phyloP scores from a whole-genome alignment of 306 rosid species.

The Cyclanthera cordifolia region DNA sequence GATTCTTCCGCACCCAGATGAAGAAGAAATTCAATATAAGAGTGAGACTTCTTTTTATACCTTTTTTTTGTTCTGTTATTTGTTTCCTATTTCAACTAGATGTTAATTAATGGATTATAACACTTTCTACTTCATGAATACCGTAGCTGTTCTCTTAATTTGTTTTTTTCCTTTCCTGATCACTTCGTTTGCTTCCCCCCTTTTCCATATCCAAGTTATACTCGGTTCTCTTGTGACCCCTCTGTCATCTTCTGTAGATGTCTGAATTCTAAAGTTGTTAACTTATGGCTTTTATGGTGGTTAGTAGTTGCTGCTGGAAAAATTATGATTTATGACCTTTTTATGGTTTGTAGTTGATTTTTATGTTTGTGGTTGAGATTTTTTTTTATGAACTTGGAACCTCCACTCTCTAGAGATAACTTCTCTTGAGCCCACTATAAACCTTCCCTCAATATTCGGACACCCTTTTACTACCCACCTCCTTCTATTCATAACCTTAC shows the following conservation, averaged over 20 bases:
- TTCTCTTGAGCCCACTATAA: no score
- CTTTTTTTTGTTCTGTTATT: neutral
- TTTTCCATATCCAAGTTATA: neutral
- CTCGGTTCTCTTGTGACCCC: neutral
- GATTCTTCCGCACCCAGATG: conserved; percentile 72
- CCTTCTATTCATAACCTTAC: no score
- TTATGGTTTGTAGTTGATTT: no score
- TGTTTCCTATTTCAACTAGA: neutral
- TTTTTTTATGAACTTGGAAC: no score
- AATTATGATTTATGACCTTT: no score
- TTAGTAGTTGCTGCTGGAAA: no score
- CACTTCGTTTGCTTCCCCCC: neutral
- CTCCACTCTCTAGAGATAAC: no score
- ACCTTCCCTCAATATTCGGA: no score
- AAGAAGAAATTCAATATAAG: conserved; percentile 85
- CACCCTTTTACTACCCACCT: no score
- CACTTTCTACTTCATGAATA: neutral
- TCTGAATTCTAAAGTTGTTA: neutral
- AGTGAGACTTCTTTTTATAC: conserved; percentile 32
- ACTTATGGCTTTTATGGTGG: no score
- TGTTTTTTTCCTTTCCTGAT: no score
- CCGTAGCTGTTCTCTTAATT: neutral
- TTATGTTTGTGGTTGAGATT: no score
- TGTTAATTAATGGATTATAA: neutral
- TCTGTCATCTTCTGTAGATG: neutral